A percentile compares a stretch with the other conserved stretches of the same genome.
Conservation (phyloP, 1,284 basidiomycete species). For the Schizopora paradoxa region DNA sequence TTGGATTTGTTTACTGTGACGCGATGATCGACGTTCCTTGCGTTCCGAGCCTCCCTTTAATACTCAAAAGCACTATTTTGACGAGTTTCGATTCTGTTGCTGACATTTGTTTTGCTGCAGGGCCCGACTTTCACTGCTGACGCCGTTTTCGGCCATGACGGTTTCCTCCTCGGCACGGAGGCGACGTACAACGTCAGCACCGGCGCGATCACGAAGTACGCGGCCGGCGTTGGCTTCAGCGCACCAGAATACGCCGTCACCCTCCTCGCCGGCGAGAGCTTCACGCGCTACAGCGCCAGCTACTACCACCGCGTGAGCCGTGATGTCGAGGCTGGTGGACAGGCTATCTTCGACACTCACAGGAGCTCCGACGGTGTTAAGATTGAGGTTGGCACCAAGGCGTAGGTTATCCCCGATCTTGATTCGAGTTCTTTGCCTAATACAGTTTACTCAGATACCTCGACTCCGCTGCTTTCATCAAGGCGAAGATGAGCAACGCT, state of each 20-base stretch:
- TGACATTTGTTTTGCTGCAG: slow-evolving; percentile 34
- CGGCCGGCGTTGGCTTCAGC: slow-evolving; percentile 89
- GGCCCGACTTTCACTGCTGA: slow-evolving; percentile 97
- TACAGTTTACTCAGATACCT: slow-evolving; percentile 51
- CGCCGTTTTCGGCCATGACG: slow-evolving; percentile 92
- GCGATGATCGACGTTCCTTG: background rate
- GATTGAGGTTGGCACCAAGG: slow-evolving; percentile 96
- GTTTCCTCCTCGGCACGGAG: slow-evolving; percentile 96
- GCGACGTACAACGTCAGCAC: slow-evolving; percentile 95
- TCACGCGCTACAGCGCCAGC: slow-evolving; percentile 90
- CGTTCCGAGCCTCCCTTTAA: background rate
- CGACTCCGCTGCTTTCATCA: slow-evolving; percentile 87
- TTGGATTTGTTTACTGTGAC: background rate
- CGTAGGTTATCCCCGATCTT: slow-evolving; percentile 66
- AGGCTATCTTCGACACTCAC: slow-evolving; percentile 96
- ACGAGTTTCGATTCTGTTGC: background rate
- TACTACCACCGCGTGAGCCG: slow-evolving; percentile 97
- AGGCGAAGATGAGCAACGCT: slow-evolving; percentile 98
- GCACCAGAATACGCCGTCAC: slow-evolving; percentile 97
- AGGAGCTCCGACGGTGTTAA: slow-evolving; percentile 82
- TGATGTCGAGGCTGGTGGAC: slow-evolving; percentile 97
- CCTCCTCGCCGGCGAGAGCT: slow-evolving; percentile 91
- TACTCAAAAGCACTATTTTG: background rate
- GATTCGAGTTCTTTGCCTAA: background rate
- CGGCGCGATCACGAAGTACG: slow-evolving; percentile 89